Conservation (phyloP, 768 basidiomycete genomes). For the Pseudohyphozyma bogoriensis region DNA sequence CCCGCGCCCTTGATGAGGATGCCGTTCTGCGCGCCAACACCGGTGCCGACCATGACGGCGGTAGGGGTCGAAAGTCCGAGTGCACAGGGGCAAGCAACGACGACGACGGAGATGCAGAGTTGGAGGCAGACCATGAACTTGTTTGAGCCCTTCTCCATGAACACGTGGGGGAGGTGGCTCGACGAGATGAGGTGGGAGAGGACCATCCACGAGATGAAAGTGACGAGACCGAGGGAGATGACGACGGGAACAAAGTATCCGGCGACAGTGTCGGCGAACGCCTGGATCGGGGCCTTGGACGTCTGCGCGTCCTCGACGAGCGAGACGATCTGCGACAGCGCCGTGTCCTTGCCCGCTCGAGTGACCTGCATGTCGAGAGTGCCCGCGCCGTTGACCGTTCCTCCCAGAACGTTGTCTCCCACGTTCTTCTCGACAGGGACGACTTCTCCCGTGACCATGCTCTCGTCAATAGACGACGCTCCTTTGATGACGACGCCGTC, state of each 20-base stretch:
- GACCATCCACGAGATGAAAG: conserved; percentile 74
- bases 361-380: conserved; percentile 94
- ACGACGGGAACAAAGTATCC: conserved; percentile 92
- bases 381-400: conserved; percentile 93
- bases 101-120: conserved; percentile 94
- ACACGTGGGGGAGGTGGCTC: conserved; percentile 65
- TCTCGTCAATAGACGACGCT: conserved; percentile 83
- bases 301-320: conserved; percentile 98
- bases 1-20: conserved; percentile 96
- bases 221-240: conserved; percentile 65
- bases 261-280: conserved; percentile 86
- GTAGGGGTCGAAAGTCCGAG: conserved; percentile 93
- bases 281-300: conserved; percentile 94
- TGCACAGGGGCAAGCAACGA: conserved; percentile 96
- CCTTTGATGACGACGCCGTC: conserved; percentile 85
- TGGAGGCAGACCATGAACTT: conserved; percentile 82
- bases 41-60: conserved; percentile 98
- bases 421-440: conserved; percentile 72
- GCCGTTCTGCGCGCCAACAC: conserved; percentile 90
- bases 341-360: conserved; percentile 90
- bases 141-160: conserved; percentile 69
- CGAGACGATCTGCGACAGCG: conserved; percentile 87
- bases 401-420: conserved; percentile 84
- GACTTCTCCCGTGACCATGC: conserved; percentile 91
- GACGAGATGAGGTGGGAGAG: conserved; percentile 54